phyloP scores from a whole-genome alignment of 306 rosid species.

The Luffa acutangula region DNA sequence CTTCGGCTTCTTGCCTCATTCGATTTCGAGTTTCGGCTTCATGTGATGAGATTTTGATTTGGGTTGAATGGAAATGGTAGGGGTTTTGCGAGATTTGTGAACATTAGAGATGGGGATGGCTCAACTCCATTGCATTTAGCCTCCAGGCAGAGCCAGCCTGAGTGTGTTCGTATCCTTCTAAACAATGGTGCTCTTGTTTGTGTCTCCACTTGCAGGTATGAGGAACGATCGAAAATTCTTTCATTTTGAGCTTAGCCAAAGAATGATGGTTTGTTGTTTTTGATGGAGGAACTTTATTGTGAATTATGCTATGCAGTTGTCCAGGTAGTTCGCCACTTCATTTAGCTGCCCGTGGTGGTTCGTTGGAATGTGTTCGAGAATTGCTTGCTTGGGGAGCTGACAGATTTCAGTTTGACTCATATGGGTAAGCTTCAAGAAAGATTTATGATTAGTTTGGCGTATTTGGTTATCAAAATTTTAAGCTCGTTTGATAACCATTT shows the following conservation, averaged over 20 bases:
- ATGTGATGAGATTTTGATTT: background rate
- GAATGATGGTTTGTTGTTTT: constrained; percentile 4
- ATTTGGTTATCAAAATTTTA: background rate
- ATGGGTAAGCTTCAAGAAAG: constrained; percentile 41
- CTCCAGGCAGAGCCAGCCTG: constrained; percentile 50
- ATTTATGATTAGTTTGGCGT: background rate
- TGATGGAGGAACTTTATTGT: constrained; percentile 24
- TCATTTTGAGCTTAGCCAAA: background rate
- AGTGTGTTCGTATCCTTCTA: constrained; percentile 58
- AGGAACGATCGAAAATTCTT: constrained; percentile 20
- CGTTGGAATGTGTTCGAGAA: constrained; percentile 64
- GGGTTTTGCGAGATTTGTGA: constrained; percentile 89
- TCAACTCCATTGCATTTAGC: constrained; percentile 85
- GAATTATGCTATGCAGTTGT: constrained; percentile 33
- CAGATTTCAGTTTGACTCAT: constrained; percentile 60
- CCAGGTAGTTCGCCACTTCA: constrained; percentile 80
- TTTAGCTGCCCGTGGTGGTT: constrained; percentile 81
- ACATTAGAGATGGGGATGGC: constrained; percentile 76
- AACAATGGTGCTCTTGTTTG: constrained; percentile 80
- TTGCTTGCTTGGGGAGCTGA: constrained; percentile 94
- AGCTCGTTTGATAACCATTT: too few relatives aligned
- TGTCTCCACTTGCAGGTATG: constrained; percentile 65
- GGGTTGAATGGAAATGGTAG: constrained; percentile 28
- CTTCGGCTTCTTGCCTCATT: background rate
- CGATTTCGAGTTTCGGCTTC: background rate